Percentiles rank a stretch among this genome's conserved stretches.
phyloP scores from a whole-genome alignment of 1,284 basidiomycete genomes.

The Prillingera fragicola region DNA sequence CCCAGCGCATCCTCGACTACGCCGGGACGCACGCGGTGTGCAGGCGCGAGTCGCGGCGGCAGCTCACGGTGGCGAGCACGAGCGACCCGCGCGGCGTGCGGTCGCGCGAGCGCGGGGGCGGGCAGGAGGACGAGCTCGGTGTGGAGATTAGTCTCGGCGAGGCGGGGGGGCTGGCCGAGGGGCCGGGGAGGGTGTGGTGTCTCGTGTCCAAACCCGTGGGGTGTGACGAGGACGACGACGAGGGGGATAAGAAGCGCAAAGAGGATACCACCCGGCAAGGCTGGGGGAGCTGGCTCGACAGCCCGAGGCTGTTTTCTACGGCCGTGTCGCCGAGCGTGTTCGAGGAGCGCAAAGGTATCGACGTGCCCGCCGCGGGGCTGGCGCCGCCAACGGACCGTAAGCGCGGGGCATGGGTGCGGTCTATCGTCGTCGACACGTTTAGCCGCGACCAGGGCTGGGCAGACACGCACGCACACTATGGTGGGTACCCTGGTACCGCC shows the following conservation, averaged over 20 bases:
- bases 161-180: constrained; percentile 21
- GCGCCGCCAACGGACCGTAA: not conserved
- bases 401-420: constrained; percentile 19
- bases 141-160: constrained; percentile 5
- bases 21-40: constrained; percentile 28
- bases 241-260: not conserved
- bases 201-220: constrained; percentile 29
- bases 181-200: constrained; percentile 30
- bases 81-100: constrained; percentile 9
- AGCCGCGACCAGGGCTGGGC: constrained; percentile 43
- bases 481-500: constrained; percentile 17
- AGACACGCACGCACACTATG: constrained; percentile 20
- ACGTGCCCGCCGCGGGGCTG: too few relatives aligned
- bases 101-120: constrained; percentile 15
- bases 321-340: too few relatives aligned
- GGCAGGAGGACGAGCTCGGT: constrained; percentile 27
- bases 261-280: not conserved
- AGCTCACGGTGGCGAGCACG: constrained; percentile 21
- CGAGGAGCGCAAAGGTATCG: too few relatives aligned
- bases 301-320: too few relatives aligned
- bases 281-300: not conserved
- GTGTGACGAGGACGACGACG: constrained; percentile 12
- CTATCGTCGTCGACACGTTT: constrained; percentile 29
- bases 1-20: constrained; percentile 25
- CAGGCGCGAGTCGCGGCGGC: constrained; percentile 11